Evolutionary conservation across 768 basidiomycete species (phyloP).

Genomic region (Russula compacta): DNA sequence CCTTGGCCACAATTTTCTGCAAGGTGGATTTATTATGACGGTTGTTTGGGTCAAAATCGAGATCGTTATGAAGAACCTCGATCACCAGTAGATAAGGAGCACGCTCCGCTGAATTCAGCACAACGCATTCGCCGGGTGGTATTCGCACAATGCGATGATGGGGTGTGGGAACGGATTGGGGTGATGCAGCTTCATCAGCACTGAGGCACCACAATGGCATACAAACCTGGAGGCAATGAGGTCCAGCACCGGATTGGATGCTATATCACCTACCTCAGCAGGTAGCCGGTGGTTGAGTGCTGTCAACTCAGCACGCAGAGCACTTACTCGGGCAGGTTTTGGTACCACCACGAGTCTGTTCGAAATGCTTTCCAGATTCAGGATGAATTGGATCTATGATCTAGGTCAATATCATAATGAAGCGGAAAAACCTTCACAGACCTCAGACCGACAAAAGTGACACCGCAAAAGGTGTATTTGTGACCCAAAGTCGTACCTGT

Average conservation of each 20-base stretch:
- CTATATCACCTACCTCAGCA: constrained; percentile 59
- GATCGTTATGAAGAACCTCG: constrained; percentile 82
- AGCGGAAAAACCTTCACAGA: constrained; percentile 27
- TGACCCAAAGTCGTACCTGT: constrained; percentile 55
- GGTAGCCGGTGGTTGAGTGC: constrained; percentile 93
- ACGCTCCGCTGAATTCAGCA: constrained; percentile 93
- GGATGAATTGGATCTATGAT: constrained; percentile 71
- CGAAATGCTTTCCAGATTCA: constrained; percentile 85
- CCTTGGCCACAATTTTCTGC: constrained; percentile 63
- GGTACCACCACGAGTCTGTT: constrained; percentile 89
- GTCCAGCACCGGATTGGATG: constrained; percentile 3
- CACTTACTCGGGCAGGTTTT: constrained; percentile 88
- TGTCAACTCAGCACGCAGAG: constrained; percentile 92
- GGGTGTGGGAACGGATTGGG: constrained; percentile 40
- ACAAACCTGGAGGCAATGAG: constrained; percentile 46
- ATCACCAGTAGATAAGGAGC: constrained; percentile 90
- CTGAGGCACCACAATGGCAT: constrained; percentile 85
- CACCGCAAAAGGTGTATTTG: constrained; percentile 70
- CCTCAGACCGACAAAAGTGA: constrained; percentile 86
- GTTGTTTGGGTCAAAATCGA: constrained; percentile 85
- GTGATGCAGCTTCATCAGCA: constrained; percentile 44
- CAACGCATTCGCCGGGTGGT: constrained; percentile 95
- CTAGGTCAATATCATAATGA: constrained; percentile 9
- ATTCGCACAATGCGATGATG: constrained; percentile 97
- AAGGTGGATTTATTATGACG: constrained; percentile 80